A percentile compares a stretch with the other conserved stretches of the same genome.
Conservation (phyloP, 257 asterid genomes). For the Ligustrum vulgare region DNA sequence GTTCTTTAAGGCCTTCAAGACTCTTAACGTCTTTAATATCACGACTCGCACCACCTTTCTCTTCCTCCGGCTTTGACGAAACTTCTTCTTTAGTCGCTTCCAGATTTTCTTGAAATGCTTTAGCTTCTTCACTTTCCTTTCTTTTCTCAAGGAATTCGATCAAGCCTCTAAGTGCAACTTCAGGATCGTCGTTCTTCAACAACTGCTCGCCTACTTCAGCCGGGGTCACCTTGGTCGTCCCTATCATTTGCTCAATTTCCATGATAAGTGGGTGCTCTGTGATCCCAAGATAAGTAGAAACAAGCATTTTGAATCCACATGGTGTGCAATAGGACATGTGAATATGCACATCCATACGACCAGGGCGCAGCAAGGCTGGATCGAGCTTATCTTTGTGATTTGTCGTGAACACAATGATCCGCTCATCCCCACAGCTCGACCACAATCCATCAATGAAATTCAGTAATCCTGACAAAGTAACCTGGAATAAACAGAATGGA, state of each 20-base stretch:
- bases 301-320: constrained; percentile 37
- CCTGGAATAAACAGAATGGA: constrained; percentile 25
- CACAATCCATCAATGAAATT: constrained; percentile 67
- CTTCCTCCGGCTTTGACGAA: not conserved
- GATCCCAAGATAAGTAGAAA: constrained; percentile 37
- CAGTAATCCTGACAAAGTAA: constrained; percentile 63
- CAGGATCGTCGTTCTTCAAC: constrained; percentile 33
- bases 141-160: constrained; percentile 37
- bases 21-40: not conserved
- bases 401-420: constrained; percentile 59
- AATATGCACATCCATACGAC: constrained; percentile 68
- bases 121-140: constrained; percentile 6
- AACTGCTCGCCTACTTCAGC: constrained; percentile 63
- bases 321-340: constrained; percentile 60
- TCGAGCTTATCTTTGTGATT: constrained; percentile 59
- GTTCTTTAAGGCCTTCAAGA: constrained; percentile 17
- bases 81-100: not conserved
- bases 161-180: constrained; percentile 36
- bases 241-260: constrained; percentile 30
- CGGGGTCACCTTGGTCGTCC: constrained; percentile 45
- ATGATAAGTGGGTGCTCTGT: constrained; percentile 30
- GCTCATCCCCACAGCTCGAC: constrained; percentile 69
- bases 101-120: not conserved
- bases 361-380: constrained; percentile 55
- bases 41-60: not conserved